Evolutionary conservation across 2,329 filamentous ascomycete genomes (phyloP), one percentile per base, ranked within the genome.

Genomic region (Pyrenophora seminiperda): DNA sequence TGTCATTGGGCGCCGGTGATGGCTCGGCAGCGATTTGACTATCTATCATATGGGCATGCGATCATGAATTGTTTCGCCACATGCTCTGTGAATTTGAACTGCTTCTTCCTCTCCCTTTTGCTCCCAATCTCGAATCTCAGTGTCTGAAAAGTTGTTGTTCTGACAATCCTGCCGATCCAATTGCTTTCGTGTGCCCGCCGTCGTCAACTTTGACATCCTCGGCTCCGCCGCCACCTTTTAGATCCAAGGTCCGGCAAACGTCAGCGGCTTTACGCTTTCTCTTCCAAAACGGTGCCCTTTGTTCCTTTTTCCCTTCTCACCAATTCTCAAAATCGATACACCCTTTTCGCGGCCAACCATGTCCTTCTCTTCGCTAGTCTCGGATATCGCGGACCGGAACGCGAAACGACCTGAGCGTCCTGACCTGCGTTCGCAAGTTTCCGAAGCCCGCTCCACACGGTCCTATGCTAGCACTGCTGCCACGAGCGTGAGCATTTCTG

Each of bases 351-450:
- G 55, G 55, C 51, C 59, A 80, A 80, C 51, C 59, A 80, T 80
- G 78, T 81, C 78, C 9, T 80, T 80, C 71, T 80, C 78, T 31
- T 77, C 75, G 37, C 76, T 81, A 53, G 77, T 81, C 61, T 78
- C 76, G 63, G 77, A 81, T 59, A 73, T 81, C 51, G 77, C 76
- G 41, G 77, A 76, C 70, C 76, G 77, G 53, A 77, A 78, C 57
- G 70, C 66, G 50, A 70, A 70, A 53, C 54, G 62, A 34, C 57
- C 62, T 39, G 57, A 58, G 36, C 68, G 68, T 51, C 62, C 73
- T 48, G 75, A 79, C 58, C 67, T 67, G 48, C 75, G 76, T 54
- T 77, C 76, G 5, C 75, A 76, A 34, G 66, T 76, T 50, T 80
- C 78, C 5, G 71, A 77, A 49, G 75, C 77, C 15, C 68, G 70